Evolutionary conservation across 2,329 filamentous ascomycete species (phyloP).

Genomic region (Fusarium luffae): DNA sequence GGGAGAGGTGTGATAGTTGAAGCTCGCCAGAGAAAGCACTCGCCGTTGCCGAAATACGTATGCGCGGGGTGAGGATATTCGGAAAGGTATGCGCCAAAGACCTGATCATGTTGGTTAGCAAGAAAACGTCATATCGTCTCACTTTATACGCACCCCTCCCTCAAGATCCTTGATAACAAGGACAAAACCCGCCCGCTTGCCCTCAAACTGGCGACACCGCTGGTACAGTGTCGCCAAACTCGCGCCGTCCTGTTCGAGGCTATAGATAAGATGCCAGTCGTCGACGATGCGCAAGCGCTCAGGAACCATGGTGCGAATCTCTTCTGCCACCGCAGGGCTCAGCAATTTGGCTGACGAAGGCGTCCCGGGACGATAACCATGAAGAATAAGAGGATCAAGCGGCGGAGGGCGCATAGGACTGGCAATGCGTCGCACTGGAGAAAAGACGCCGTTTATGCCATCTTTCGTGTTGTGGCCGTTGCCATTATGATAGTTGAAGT

Average conservation of each 20-base stretch:
- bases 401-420: slow-evolving; percentile 90
- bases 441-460: slow-evolving; percentile 68
- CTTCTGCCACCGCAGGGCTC: slow-evolving; percentile 81
- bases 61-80: slow-evolving; percentile 83
- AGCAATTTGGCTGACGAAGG: slow-evolving; percentile 72
- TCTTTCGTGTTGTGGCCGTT: slow-evolving; percentile 62
- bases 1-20: slow-evolving; percentile 67
- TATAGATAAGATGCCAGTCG: slow-evolving; percentile 88
- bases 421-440: slow-evolving; percentile 63
- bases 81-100: slow-evolving; percentile 94
- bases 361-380: slow-evolving; percentile 72
- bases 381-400: slow-evolving; percentile 80
- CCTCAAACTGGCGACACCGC: slow-evolving; percentile 74
- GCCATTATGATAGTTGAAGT: slow-evolving; percentile 24
- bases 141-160: slow-evolving; percentile 70
- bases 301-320: slow-evolving; percentile 89
- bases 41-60: slow-evolving; percentile 94
- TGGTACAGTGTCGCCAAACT: slow-evolving; percentile 88
- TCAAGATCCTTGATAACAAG: slow-evolving; percentile 84
- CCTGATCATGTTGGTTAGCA: slow-evolving; percentile 53
- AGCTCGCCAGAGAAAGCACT: slow-evolving; percentile 81
- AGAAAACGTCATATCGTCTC: slow-evolving; percentile 20
- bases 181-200: slow-evolving; percentile 85
- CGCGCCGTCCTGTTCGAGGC: slow-evolving; percentile 90
- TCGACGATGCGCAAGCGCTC: slow-evolving; percentile 88